Percentiles rank a stretch among this genome's conserved stretches.
Conservation (phyloP, 2,329 filamentous ascomycete genomes). For the Sporothrix curviconia region DNA sequence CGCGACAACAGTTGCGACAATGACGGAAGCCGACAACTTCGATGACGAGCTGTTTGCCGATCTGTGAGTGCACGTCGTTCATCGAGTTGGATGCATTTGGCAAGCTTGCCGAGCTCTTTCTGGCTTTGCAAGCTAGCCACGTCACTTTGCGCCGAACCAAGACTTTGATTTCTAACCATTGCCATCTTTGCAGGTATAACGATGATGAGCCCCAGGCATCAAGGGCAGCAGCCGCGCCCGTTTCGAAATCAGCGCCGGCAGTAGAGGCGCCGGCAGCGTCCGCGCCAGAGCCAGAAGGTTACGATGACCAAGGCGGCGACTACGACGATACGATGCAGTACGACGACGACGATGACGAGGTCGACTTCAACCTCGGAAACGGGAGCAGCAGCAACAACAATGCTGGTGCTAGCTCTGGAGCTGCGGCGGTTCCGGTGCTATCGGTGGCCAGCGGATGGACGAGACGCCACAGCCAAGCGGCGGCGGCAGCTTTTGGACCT, state of each 20-base stretch:
- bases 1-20: conserved; percentile 27
- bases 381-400: conserved; percentile 21
- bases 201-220: conserved; percentile 48
- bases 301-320: conserved; percentile 18
- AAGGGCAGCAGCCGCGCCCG: conserved; percentile 18
- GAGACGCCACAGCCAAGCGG: conserved; percentile 25
- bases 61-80: conserved; percentile 53
- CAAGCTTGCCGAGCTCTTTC: not conserved
- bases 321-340: conserved; percentile 26
- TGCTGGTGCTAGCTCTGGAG: conserved; percentile 11
- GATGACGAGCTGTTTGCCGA: conserved; percentile 90
- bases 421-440: conserved; percentile 12
- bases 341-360: conserved; percentile 47
- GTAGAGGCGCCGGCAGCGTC: not conserved
- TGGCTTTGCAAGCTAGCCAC: too few species aligned
- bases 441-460: conserved; percentile 23
- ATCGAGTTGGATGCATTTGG: not conserved
- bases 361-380: conserved; percentile 48
- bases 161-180: not conserved
- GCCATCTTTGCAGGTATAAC: conserved; percentile 46
- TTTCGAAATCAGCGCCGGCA: conserved; percentile 9
- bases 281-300: conserved; percentile 21
- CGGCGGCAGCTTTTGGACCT: not conserved
- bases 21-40: conserved; percentile 70
- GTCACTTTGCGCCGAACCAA: too few species aligned